Evolutionary conservation across 2,329 filamentous ascomycete genomes (phyloP).

Genomic region (Fonsecaea nubica): DNA sequence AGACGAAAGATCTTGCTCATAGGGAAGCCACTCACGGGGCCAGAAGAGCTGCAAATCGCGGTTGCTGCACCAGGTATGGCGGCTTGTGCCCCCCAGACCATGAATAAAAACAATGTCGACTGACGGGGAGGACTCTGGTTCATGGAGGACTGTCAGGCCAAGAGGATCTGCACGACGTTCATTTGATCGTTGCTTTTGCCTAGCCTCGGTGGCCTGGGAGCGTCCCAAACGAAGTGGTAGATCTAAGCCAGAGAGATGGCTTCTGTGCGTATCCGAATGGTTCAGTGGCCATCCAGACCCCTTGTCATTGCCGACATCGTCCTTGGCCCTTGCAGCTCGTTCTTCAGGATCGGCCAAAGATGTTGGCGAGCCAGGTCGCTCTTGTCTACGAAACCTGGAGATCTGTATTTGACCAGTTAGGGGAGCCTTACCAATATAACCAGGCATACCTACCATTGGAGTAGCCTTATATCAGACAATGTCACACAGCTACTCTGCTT

Average conservation of each 20-base stretch:
- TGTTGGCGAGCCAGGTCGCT: too few relatives aligned
- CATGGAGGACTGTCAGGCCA: constrained; percentile 20
- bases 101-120: constrained; percentile 45
- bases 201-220: background rate
- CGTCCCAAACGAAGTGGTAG: constrained; percentile 1
- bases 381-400: too few relatives aligned
- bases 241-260: background rate
- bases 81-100: constrained; percentile 41
- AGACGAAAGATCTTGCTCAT: constrained; percentile 36
- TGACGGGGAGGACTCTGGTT: constrained; percentile 9
- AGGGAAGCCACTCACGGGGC: constrained; percentile 50
- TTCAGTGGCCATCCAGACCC: too few relatives aligned
- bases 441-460: too few relatives aligned
- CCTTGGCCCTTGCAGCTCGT: too few relatives aligned
- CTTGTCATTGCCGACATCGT: too few relatives aligned
- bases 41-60: constrained; percentile 43
- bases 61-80: constrained; percentile 49
- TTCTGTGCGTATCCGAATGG: too few relatives aligned
- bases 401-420: too few relatives aligned
- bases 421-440: too few relatives aligned
- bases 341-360: too few relatives aligned
- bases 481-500: too few relatives aligned
- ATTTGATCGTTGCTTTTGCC: constrained; percentile 1
- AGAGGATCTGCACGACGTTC: constrained; percentile 14
- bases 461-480: too few relatives aligned